Evolutionary conservation across 257 asterid genomes (phyloP), one percentile per base, ranked within the genome.

Genomic region (Craterostigma plantagineum): DNA sequence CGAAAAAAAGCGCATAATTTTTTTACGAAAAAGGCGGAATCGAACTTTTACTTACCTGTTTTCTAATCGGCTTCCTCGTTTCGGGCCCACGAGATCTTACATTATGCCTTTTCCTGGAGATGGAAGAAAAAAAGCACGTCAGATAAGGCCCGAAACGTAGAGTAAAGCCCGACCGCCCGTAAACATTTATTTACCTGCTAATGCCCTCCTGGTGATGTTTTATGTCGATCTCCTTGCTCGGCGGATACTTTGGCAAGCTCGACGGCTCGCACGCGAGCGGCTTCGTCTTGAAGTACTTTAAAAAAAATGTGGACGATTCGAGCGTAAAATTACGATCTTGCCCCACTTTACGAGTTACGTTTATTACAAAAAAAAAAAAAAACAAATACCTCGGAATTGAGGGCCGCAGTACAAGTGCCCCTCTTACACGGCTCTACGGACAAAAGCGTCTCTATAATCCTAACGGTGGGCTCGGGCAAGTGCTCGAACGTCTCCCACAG

Each of bases 201-300:
- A n/a, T n/a, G 42, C 75, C 65, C 11, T 80, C 96, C 59, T 90
- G 94, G 0, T 65, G 80, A 18, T 68, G 75, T 50, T 87, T 87
- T 30, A 76, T 78, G 63, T 90, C 94, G 13, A 90, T 90, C 73
- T 90, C 99, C 66, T 90, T 90, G 64, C 96, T 77, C 11, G 99
- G 99, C 16, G 94, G 79, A 53, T 90, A 90, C 61, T 73, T 75
- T 2, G 99, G 99, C 61, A 90, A 57, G 72, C 87, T 75, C 18
- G 84, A 77, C 4, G 99, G 99, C 48, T 83, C 99, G 54, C 99
- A 80, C 35, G 99, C 90, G 37, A 61, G 60, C 16, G 99, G 99
- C 72, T 63, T 77, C 13, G 84, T 69, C 84, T 63, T 77, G 81
- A 90, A 90, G 57, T 79, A 90, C 99, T 90, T n/a, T n/a, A n/a